phyloP scores from a whole-genome alignment of 2,329 filamentous ascomycete genomes.

The Clonostachys rhizophaga region DNA sequence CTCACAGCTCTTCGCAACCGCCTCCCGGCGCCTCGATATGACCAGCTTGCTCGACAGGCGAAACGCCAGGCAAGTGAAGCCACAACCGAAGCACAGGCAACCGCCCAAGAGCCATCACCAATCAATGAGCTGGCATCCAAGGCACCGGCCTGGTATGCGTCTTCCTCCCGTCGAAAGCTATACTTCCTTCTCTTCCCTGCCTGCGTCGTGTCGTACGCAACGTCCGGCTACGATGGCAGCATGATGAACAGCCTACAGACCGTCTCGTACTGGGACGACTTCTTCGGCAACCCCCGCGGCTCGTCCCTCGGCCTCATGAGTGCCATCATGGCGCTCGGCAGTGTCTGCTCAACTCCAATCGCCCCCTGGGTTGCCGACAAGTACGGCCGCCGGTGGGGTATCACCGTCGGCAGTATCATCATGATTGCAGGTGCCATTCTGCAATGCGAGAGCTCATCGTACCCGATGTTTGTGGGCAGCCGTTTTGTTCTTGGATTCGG shows the following conservation, averaged over 20 bases:
- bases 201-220: constrained; percentile 27
- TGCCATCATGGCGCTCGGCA: constrained; percentile 43
- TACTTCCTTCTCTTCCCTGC: constrained; percentile 25
- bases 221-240: constrained; percentile 42
- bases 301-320: constrained; percentile 21
- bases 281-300: constrained; percentile 24
- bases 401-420: constrained; percentile 20
- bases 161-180: constrained; percentile 16
- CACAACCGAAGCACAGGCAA: background rate
- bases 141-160: constrained; percentile 20
- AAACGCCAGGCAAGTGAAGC: constrained; percentile 5
- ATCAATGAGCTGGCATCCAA: constrained; percentile 17
- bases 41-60: constrained; percentile 11
- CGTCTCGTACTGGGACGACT: constrained; percentile 33
- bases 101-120: constrained; percentile 13
- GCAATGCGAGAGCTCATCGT: constrained; percentile 18
- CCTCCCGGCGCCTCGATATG: constrained; percentile 15
- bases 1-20: constrained; percentile 11
- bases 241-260: constrained; percentile 46
- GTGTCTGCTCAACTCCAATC: constrained; percentile 25
- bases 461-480: constrained; percentile 48
- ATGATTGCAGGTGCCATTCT: constrained; percentile 22
- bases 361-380: constrained; percentile 21
- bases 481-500: constrained; percentile 50
- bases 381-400: constrained; percentile 20